phyloP scores from a whole-genome alignment of 2,329 filamentous ascomycete genomes.

The Colletotrichum caudatum region DNA sequence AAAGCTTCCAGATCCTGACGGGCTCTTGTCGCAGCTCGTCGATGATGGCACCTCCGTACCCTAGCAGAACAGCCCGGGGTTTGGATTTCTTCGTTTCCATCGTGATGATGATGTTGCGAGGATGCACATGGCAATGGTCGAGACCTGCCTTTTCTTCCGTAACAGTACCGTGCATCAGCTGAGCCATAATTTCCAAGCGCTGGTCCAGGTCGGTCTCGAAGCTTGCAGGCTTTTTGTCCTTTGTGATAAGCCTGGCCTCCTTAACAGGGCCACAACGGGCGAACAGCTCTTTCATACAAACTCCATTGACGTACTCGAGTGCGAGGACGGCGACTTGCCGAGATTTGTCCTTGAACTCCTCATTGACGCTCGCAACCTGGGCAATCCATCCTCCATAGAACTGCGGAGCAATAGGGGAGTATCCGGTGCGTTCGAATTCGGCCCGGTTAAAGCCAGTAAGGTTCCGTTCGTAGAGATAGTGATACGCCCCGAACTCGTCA shows the following conservation, averaged over 20 bases:
- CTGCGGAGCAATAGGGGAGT: conserved; percentile 4
- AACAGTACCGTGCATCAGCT: conserved; percentile 13
- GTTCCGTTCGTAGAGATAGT: not conserved
- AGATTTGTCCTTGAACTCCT: not conserved
- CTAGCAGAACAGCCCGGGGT: conserved; percentile 9
- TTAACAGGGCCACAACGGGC: no score
- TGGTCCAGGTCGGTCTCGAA: not conserved
- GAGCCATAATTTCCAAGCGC: not conserved
- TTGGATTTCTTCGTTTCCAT: not conserved
- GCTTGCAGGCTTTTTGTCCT: no score
- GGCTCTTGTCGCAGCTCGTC: not conserved
- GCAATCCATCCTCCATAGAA: conserved; percentile 15
- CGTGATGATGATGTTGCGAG: not conserved
- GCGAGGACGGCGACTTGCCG: conserved; percentile 13
- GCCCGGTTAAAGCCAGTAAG: not conserved
- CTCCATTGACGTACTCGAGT: conserved; percentile 9
- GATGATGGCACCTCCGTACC: not conserved
- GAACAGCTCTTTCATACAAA: not conserved
- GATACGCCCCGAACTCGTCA: conserved; percentile 9
- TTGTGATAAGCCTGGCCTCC: not conserved
- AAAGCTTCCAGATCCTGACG: not conserved
- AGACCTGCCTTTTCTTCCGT: conserved; percentile 6
- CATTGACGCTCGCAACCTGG: not conserved
- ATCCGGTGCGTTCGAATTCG: not conserved
- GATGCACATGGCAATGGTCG: not conserved